phyloP scores from a whole-genome alignment of 495 filamentous ascomycete species.

The Chaetomium cochliodes region DNA sequence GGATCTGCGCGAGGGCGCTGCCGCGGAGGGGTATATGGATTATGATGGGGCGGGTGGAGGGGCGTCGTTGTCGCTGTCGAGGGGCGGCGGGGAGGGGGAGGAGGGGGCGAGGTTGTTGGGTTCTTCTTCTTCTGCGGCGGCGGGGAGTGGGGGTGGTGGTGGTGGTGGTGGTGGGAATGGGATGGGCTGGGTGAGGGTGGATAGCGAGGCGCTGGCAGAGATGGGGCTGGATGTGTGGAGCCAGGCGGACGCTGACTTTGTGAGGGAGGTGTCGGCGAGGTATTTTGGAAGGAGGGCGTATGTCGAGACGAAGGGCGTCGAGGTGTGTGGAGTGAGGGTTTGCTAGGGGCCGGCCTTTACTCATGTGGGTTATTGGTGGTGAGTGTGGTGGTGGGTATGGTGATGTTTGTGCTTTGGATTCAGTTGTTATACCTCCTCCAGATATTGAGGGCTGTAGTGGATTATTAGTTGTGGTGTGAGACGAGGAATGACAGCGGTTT shows the following conservation, averaged over 20 bases:
- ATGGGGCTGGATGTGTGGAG: constrained; percentile 93
- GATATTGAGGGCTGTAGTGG: background rate
- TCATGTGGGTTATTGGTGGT: background rate
- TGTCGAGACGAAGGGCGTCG: constrained; percentile 69
- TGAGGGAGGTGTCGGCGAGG: constrained; percentile 60
- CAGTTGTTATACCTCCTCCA: background rate
- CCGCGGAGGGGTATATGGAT: background rate
- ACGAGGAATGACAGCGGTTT: background rate
- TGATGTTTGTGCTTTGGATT: background rate
- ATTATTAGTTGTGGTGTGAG: no score
- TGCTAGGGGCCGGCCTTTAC: constrained; percentile 45
- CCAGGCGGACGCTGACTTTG: constrained; percentile 68
- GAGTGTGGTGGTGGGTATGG: background rate
- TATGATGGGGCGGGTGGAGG: background rate
- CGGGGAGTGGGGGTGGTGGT: background rate
- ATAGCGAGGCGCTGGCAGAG: constrained; percentile 65
- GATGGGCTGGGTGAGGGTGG: constrained; percentile 53
- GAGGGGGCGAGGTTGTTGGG: constrained; percentile 35
- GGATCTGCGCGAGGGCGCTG: constrained; percentile 31
- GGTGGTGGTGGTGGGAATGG: constrained; percentile 22
- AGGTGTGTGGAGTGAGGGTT: constrained; percentile 79
- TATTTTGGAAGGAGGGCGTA: constrained; percentile 72
- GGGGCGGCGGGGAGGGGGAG: constrained; percentile 10
- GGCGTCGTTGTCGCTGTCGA: background rate
- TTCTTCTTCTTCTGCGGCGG: no score